Conservation (phyloP, 257 asterid genomes). For the Solanum clarkiae region DNA sequence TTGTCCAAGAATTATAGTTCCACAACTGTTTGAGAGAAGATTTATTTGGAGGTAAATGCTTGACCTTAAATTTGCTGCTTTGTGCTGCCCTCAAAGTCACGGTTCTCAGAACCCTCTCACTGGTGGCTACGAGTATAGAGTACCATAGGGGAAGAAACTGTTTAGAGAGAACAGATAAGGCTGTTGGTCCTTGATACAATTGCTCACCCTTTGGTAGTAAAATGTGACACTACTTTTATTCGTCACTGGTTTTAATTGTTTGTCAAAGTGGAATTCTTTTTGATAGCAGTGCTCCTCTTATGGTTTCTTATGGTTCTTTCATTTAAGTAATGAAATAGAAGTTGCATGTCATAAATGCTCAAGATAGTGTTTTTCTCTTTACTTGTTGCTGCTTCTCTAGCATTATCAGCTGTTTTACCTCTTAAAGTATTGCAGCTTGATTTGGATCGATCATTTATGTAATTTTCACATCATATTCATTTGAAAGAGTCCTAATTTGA, state of each 20-base stretch:
- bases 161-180: neutral
- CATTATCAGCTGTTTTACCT: neutral
- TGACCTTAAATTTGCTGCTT: neutral
- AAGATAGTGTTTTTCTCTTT: neutral
- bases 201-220: neutral
- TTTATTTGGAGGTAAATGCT: neutral
- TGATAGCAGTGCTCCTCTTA: neutral
- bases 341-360: neutral
- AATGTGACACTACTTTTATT: neutral
- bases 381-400: neutral
- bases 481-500: neutral
- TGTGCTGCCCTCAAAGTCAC: neutral
- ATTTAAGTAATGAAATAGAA: neutral
- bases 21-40: neutral
- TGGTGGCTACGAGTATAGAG: neutral
- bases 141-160: neutral
- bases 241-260: neutral
- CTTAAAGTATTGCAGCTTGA: neutral
- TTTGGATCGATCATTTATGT: neutral
- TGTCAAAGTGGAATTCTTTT: neutral
- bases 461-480: neutral
- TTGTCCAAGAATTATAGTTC: slow-evolving; percentile 8
- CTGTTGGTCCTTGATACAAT: neutral
- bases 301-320: neutral
- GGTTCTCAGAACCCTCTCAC: neutral